Evolutionary conservation across 2,329 filamentous ascomycete species (phyloP).

Genomic region (Calonectria multiphialidica): DNA sequence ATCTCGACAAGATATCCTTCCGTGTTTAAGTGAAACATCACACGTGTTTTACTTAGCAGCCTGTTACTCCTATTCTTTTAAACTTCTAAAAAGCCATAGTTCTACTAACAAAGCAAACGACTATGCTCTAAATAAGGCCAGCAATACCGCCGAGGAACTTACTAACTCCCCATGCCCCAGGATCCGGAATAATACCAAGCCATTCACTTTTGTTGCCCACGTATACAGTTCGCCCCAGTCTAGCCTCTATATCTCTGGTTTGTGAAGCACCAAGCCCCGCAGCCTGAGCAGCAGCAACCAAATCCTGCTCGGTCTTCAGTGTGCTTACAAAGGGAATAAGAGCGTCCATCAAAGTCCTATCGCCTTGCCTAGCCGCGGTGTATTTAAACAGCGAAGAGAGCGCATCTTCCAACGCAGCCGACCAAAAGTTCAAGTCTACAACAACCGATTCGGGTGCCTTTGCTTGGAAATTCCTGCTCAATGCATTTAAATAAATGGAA

Average conservation of each 20-base stretch:
- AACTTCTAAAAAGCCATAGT: background rate
- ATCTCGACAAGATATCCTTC: too few species aligned
- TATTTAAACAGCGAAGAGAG: slow-evolving; percentile 71
- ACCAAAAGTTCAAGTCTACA: slow-evolving; percentile 39
- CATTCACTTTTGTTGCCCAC: slow-evolving; percentile 70
- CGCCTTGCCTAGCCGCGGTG: slow-evolving; percentile 78
- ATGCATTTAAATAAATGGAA: slow-evolving; percentile 80
- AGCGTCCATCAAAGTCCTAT: slow-evolving; percentile 80
- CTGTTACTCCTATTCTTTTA: too few species aligned
- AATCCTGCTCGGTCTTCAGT: slow-evolving; percentile 62
- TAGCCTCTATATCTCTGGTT: slow-evolving; percentile 81
- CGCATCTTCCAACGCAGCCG: slow-evolving; percentile 68
- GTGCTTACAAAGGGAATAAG: slow-evolving; percentile 76
- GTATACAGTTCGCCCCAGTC: slow-evolving; percentile 79
- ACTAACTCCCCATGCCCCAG: slow-evolving; percentile 62
- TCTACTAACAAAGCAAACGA: background rate
- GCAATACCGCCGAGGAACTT: background rate
- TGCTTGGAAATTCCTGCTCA: slow-evolving; percentile 57
- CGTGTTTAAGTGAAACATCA: too few species aligned
- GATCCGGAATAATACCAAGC: slow-evolving; percentile 79
- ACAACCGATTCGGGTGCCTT: slow-evolving; percentile 4
- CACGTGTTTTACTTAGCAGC: too few species aligned
- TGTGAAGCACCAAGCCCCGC: slow-evolving; percentile 73
- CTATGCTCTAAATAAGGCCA: background rate
- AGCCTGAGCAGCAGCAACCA: slow-evolving; percentile 63